Conservation (phyloP, 2,329 filamentous ascomycete genomes). For the Aspergillus novofumigatus region DNA sequence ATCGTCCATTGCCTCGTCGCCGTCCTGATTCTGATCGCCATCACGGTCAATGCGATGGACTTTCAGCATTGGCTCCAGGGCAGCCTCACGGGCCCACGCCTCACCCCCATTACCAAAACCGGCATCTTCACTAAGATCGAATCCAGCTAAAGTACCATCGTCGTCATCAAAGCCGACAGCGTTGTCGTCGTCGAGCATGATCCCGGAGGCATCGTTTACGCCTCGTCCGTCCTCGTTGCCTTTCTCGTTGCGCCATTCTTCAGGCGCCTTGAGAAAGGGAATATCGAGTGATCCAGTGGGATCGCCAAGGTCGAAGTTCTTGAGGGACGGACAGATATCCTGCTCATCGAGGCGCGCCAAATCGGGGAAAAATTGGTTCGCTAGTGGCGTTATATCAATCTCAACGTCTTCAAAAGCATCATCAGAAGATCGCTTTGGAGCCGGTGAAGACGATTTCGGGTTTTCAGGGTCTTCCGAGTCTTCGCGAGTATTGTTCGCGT, state of each 20-base stretch:
- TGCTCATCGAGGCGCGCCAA: constrained; percentile 72
- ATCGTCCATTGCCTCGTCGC: constrained; percentile 54
- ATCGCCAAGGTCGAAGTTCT: constrained; percentile 87
- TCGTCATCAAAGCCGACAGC: constrained; percentile 78
- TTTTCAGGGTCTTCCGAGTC: constrained; percentile 46
- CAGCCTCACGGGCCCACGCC: constrained; percentile 88
- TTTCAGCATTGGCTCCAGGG: constrained; percentile 78
- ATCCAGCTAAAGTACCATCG: constrained; percentile 65
- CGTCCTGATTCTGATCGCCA: constrained; percentile 50
- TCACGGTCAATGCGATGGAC: constrained; percentile 58
- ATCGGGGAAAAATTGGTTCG: constrained; percentile 80
- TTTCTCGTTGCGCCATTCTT: constrained; percentile 74
- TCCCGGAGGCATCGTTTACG: constrained; percentile 66
- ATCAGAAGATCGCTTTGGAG: constrained; percentile 29
- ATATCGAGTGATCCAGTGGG: constrained; percentile 81
- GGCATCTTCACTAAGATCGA: constrained; percentile 65
- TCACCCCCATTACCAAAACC: constrained; percentile 96
- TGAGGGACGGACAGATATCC: constrained; percentile 91
- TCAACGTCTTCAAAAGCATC: constrained; percentile 52
- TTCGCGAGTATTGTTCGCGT: constrained; percentile 30
- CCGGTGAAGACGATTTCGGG: constrained; percentile 23
- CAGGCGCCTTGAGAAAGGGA: constrained; percentile 82
- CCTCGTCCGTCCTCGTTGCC: constrained; percentile 51
- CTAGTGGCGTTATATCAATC: constrained; percentile 73
- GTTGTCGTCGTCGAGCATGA: constrained; percentile 84